Evolutionary conservation across 2,329 filamentous ascomycete species (phyloP), one percentile per base, ranked within the genome.

Genomic region (Aspergillus aculeatus): DNA sequence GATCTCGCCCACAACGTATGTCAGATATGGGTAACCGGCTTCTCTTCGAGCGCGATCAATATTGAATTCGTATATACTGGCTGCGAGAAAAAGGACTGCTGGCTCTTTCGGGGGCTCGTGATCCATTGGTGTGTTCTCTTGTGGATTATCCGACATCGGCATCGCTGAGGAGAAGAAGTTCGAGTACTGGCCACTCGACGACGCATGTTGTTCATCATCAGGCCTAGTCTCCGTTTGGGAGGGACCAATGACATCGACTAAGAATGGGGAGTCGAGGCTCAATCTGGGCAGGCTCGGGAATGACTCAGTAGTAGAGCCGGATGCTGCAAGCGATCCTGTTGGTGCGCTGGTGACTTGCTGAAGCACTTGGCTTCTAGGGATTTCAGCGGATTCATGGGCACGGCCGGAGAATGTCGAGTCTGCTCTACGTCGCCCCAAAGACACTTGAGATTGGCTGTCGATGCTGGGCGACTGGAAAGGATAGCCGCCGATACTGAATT

Each of bases 61-160:
- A 70, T 96, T 96, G 79, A 98, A 99, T 75, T 98, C 93, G 72
- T 96, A 98, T 32, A 98, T 84, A 68, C 91, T 96, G 21, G 94
- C 95, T 14, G 93, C 95, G 19, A 97, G 83, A 83, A 96, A 99
- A 50, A 98, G 80, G 7, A 96, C 86, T 58, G 88, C 89, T 55
- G 80, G 80, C 50, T 74, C 81, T 44, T 72, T 67, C 11, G 69
- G 65, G 11, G 70, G 58, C 21, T 65, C 64, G 75, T 77, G 65
- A 76, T 82, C 57, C 81, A 81, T 48, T 83, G 64, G 38, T 11
- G 60, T 50, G 47, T 58, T 59, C n/a, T 72, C 70, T 44, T 65
- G 64, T 5, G 83, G 81, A 1, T 81, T 83, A 67, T 96, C 91
- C 1, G 88, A 84, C 78, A 93, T 84, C 1, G 92, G 92, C 72